Evolutionary conservation across 208 protist species (phyloP).

Genomic region (Acanthamoeba sp.): DNA sequence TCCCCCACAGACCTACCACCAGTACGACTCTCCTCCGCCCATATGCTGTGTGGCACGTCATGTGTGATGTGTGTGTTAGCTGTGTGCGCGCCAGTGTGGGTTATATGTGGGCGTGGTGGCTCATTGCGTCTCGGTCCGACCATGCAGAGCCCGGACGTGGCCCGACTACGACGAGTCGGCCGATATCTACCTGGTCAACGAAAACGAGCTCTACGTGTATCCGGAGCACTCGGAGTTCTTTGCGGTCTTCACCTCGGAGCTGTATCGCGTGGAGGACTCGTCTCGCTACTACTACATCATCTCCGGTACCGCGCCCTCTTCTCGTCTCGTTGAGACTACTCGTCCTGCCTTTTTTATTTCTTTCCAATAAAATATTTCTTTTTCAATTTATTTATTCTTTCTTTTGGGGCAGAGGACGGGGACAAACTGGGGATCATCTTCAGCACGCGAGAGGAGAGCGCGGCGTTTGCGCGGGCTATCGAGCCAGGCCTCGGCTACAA

Average conservation of each 20-base stretch:
- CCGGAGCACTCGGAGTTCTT: conserved; percentile 50
- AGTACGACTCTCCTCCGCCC: not conserved
- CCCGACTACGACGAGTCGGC: conserved; percentile 57
- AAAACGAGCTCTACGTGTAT: conserved; percentile 65
- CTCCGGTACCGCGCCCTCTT: not conserved
- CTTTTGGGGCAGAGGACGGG: conserved; percentile 1
- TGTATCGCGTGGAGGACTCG: conserved; percentile 57
- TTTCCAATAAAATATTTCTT: conserved; percentile 2
- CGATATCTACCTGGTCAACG: conserved; percentile 59
- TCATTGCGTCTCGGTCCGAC: not conserved
- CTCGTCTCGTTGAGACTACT: no score
- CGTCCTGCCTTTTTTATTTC: no score
- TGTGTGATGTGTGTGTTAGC: not conserved
- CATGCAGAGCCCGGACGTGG: conserved; percentile 5
- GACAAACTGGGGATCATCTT: conserved; percentile 60
- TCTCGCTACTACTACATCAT: conserved; percentile 59
- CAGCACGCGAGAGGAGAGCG: conserved; percentile 53
- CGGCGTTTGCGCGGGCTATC: not conserved
- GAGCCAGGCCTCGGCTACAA: conserved; percentile 32
- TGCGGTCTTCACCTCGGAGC: conserved; percentile 48
- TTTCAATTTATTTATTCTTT: conserved; percentile 7
- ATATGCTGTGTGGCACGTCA: not conserved
- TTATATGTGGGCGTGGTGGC: no score
- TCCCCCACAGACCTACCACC: conserved; percentile 24
- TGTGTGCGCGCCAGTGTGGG: no score